phyloP scores from a whole-genome alignment of 83 land plant species.

The Picea abies region DNA sequence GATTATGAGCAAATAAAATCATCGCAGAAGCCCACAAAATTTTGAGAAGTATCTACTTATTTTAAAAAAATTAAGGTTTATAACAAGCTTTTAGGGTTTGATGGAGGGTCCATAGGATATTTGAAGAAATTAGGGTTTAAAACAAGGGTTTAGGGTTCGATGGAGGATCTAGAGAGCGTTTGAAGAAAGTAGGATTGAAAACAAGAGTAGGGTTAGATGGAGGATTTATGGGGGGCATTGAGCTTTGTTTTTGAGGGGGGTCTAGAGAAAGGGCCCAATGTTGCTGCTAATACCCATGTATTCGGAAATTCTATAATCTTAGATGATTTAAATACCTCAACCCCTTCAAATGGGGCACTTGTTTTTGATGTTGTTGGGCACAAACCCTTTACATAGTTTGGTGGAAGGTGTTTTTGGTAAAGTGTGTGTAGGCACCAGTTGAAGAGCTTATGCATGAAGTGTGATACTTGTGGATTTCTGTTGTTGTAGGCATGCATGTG shows the following conservation, averaged over 20 bases:
- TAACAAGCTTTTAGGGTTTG: not conserved
- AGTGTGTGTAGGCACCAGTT: constrained; percentile 87
- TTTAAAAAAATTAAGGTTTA: not conserved
- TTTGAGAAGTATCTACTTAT: not conserved
- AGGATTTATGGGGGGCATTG: constrained; percentile 68
- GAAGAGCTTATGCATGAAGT: constrained; percentile 80
- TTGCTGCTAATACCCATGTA: not conserved
- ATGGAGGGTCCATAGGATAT: not conserved
- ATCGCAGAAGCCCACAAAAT: not conserved
- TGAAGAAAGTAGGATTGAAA: constrained; percentile 23
- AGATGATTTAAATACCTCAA: constrained; percentile 18
- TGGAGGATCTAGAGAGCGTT: constrained; percentile 76
- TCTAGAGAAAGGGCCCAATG: constrained; percentile 43
- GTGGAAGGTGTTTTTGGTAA: constrained; percentile 67
- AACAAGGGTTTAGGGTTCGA: not conserved
- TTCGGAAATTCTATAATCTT: constrained; percentile 17
- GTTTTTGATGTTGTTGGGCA: not conserved
- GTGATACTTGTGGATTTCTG: constrained; percentile 75
- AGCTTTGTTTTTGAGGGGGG: constrained; percentile 88
- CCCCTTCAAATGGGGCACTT: constrained; percentile 3
- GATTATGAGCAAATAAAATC: not conserved
- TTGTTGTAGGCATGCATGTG: too few species aligned
- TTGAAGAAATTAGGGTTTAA: not conserved
- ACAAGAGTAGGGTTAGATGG: constrained; percentile 31
- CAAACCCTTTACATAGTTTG: constrained; percentile 14